Percentiles rank a stretch among this genome's conserved stretches.
These are phyloP conservation scores for Pleurotus tuber-regium DNA, from an alignment of 768 basidiomycete species.

Conservation along the genomic window DNA sequence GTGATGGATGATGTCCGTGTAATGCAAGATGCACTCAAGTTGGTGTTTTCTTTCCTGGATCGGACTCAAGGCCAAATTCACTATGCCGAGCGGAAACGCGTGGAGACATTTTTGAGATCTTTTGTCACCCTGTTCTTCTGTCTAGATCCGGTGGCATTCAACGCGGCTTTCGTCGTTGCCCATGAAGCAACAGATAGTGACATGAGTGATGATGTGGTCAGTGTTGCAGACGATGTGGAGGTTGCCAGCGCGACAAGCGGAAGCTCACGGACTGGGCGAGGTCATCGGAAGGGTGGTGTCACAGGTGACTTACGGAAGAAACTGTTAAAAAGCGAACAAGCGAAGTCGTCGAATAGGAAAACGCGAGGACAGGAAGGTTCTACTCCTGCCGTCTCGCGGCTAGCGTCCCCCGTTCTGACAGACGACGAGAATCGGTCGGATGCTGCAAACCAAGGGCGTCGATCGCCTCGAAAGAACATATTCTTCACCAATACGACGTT, in stretches of 20 bases:
- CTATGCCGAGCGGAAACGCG: constrained; percentile 68
- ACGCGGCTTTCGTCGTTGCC: constrained; percentile 61
- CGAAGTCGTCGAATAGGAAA: constrained; percentile 63
- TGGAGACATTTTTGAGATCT: constrained; percentile 79
- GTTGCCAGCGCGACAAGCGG: constrained; percentile 37
- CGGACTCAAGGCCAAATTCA: constrained; percentile 77
- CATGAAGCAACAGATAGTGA: constrained; percentile 58
- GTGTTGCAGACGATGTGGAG: constrained; percentile 33
- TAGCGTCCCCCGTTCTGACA: constrained; percentile 57
- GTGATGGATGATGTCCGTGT: constrained; percentile 70
- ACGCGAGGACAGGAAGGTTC: constrained; percentile 50
- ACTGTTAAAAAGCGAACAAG: constrained; percentile 78
- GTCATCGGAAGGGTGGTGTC: constrained; percentile 19
- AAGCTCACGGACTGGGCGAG: constrained; percentile 22
- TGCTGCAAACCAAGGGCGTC: neutral
- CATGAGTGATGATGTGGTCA: constrained; percentile 47
- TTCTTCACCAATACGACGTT: constrained; percentile 92
- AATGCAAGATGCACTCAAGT: constrained; percentile 83
- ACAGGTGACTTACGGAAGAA: constrained; percentile 74
- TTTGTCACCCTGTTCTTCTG: constrained; percentile 78
- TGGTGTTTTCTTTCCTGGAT: constrained; percentile 89
- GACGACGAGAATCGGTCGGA: constrained; percentile 33
- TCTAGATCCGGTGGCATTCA: constrained; percentile 67
- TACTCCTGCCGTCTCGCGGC: constrained; percentile 52
- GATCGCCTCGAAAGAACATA: constrained; percentile 42